phyloP scores from a whole-genome alignment of 352 stramenopile species.

The Phytopythium kandeliae region DNA sequence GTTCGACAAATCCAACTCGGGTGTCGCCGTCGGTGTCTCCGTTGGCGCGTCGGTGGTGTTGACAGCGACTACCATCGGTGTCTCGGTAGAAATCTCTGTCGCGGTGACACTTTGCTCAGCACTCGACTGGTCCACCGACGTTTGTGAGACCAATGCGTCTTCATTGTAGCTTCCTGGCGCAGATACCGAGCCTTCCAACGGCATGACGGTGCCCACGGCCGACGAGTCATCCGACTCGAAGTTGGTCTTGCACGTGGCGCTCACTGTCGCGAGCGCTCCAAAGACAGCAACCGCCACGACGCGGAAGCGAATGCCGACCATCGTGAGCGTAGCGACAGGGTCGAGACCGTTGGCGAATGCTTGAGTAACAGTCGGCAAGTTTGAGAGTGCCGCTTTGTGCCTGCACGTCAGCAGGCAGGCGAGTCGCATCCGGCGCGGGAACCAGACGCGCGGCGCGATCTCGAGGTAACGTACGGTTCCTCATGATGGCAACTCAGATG shows the following conservation, averaged over 20 bases:
- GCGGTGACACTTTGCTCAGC: neutral
- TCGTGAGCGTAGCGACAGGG: neutral
- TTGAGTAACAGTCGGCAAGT: neutral
- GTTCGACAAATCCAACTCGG: constrained; percentile 2
- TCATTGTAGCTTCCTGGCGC: constrained; percentile 1
- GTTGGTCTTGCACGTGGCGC: constrained; percentile 1
- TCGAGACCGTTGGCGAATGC: too few relatives aligned
- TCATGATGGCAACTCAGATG: too few relatives aligned
- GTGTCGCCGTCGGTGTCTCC: neutral
- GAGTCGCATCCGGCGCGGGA: too few relatives aligned
- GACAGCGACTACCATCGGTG: neutral
- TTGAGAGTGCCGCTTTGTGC: too few relatives aligned
- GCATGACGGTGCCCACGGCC: neutral
- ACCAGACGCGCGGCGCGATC: too few relatives aligned
- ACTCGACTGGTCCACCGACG: neutral
- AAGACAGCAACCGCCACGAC: constrained; percentile 2
- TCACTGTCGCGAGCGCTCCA: neutral
- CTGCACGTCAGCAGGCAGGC: too few relatives aligned
- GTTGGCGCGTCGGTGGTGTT: neutral
- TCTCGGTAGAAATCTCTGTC: neutral
- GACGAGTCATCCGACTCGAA: neutral
- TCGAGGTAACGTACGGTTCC: too few relatives aligned
- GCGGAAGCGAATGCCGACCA: neutral
- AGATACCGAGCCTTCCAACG: neutral
- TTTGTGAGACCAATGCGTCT: neutral